Conservation (phyloP, 2,329 filamentous ascomycete genomes). For the Xylaria sp. region DNA sequence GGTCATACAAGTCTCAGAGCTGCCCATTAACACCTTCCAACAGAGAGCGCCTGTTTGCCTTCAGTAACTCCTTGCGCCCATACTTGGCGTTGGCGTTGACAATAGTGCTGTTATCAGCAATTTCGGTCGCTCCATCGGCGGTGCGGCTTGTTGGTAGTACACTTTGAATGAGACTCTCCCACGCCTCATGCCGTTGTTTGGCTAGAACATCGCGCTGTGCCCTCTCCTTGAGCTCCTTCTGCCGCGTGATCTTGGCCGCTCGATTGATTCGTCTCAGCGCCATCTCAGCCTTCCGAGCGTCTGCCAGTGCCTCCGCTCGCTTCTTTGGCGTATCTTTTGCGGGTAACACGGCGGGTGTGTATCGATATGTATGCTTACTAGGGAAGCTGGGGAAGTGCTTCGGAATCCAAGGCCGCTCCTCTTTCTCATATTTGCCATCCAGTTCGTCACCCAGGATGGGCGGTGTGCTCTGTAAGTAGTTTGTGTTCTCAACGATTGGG, state of each 20-base stretch:
- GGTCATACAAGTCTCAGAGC: slow-evolving; percentile 7
- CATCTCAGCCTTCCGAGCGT: slow-evolving; percentile 70
- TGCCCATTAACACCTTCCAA: slow-evolving; percentile 25
- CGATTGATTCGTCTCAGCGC: slow-evolving; percentile 68
- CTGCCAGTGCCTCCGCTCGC: slow-evolving; percentile 67
- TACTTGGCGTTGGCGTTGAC: slow-evolving; percentile 67
- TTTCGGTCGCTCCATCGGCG: slow-evolving; percentile 57
- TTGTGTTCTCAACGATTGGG: slow-evolving; percentile 52
- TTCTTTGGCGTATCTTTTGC: slow-evolving; percentile 64
- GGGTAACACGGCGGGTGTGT: slow-evolving; percentile 59
- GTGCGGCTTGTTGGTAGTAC: slow-evolving; percentile 56
- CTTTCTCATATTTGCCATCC: slow-evolving; percentile 67
- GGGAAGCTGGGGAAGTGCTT: slow-evolving; percentile 69
- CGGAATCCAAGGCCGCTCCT: slow-evolving; percentile 66
- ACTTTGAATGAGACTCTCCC: slow-evolving; percentile 70
- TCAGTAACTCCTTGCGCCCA: slow-evolving; percentile 63
- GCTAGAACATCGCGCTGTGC: slow-evolving; percentile 64
- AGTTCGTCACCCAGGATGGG: slow-evolving; percentile 64
- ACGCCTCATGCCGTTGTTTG: slow-evolving; percentile 66
- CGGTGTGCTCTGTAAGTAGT: slow-evolving; percentile 53
- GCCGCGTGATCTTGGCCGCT: slow-evolving; percentile 71
- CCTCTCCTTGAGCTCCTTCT: slow-evolving; percentile 69
- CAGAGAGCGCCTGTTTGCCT: slow-evolving; percentile 55
- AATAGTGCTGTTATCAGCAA: slow-evolving; percentile 72
- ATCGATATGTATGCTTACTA: slow-evolving; percentile 71